Base-by-base conservation (phyloP, 2,329 filamentous ascomycete genomes). In the Colletotrichum sp. region DNA sequence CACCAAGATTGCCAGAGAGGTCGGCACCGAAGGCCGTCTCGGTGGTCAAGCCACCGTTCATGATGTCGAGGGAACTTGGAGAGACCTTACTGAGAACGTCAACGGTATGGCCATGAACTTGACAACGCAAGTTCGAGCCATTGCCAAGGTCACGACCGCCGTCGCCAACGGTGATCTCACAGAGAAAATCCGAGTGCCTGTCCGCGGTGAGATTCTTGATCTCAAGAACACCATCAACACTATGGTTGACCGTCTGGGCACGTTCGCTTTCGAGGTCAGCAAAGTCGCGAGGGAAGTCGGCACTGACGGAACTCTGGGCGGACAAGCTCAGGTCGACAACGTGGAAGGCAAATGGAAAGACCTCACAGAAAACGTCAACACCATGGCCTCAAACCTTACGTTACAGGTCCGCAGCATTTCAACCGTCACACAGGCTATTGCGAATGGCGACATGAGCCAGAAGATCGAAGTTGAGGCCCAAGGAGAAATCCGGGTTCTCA, bases 81-180 rank as follows among this genome's bases (percentile, higher is more conserved):
- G 96, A 82, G 96, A 98, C 84, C 89, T 99, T 78, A 99, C 96
- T 5, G 94, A 96, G 82, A 96, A 96, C 78, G 96, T 99, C 86
- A 99, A 99, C 86, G 95, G 96, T 80, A 99, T 99, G 96, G 96
- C 96, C 83, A 98, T 97, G 90, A 99, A 99, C 84, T 88, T 99
- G 80, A 99, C 96, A 4, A 98, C 97, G 7, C 96, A 99, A 88
- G 97, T 99, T 83, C 94, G 96, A 87, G 96, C 98, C 86, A 99
- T 99, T 80, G 97, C 96, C 77, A 95, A 96, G 82, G 97, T 99
- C 76, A 99, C 96, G 5, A 98, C 96, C 3, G 96, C 96, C 75
- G 96, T 99, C 77, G 96, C 96, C 68, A 95, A 94, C 84, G 96
- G 96, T 82, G 96, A 99, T 85, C 88, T 99, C 78, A 98, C 95